These are phyloP conservation scores for Paraconiothyrium brasiliense DNA, from an alignment of 2,329 filamentous ascomycete genomes.

Conservation along the genomic window DNA sequence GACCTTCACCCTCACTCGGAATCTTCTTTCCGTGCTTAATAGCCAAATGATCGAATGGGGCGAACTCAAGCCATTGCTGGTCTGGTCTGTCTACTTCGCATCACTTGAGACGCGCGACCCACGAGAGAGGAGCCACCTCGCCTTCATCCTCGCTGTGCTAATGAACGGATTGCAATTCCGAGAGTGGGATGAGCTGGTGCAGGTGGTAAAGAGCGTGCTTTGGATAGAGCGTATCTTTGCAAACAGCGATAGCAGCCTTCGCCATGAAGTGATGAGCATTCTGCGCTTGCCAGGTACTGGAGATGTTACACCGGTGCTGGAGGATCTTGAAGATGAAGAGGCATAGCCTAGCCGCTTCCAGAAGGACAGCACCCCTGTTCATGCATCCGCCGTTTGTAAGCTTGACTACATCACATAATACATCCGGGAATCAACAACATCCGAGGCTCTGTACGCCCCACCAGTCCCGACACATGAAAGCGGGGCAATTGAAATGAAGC, in stretches of 20 bases:
- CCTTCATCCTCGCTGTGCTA: constrained; percentile 38
- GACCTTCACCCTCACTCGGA: constrained; percentile 33
- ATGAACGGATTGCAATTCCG: constrained; percentile 33
- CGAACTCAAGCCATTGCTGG: constrained; percentile 38
- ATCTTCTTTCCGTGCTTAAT: constrained; percentile 33
- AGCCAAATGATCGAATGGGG: constrained; percentile 37
- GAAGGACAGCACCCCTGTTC: constrained; percentile 23
- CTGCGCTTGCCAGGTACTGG: constrained; percentile 19
- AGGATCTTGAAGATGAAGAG: constrained; percentile 22
- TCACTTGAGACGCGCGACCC: constrained; percentile 36
- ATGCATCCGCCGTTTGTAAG: constrained; percentile 19
- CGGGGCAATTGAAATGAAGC: too few species aligned
- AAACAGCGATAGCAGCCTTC: constrained; percentile 33
- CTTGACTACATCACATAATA: background rate
- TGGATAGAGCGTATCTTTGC: constrained; percentile 42
- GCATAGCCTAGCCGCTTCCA: constrained; percentile 22
- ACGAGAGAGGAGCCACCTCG: constrained; percentile 35
- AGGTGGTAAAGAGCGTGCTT: constrained; percentile 36
- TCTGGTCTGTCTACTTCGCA: constrained; percentile 40
- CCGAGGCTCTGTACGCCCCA: background rate
- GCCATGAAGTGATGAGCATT: constrained; percentile 39
- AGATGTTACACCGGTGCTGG: constrained; percentile 8
- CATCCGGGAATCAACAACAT: background rate
- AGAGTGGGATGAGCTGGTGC: constrained; percentile 36
- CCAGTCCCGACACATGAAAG: background rate